Evolutionary conservation across 169 alveolate species (phyloP).

Genomic region (Plasmodium relictum): DNA sequence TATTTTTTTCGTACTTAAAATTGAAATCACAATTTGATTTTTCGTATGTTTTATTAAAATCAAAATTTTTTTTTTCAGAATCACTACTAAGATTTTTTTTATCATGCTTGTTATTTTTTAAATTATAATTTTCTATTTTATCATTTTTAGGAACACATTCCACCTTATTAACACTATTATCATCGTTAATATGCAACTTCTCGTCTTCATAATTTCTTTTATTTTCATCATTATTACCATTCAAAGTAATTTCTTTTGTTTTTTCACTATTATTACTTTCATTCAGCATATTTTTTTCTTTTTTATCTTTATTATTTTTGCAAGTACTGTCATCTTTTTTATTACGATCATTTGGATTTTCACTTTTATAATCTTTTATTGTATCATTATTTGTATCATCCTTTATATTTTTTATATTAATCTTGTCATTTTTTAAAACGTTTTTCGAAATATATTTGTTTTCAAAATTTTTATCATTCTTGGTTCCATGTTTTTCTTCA

Average conservation of each 20-base stretch:
- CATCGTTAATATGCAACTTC: too few relatives aligned
- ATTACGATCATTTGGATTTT: background rate
- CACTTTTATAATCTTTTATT: background rate
- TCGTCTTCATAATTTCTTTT: background rate
- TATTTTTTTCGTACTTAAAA: slow-evolving; percentile 2
- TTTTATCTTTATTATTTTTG: background rate
- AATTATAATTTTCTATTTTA: background rate
- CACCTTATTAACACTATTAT: too few relatives aligned
- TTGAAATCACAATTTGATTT: background rate
- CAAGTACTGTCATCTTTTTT: background rate
- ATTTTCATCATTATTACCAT: background rate
- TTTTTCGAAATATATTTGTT: too few relatives aligned
- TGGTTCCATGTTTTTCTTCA: too few relatives aligned
- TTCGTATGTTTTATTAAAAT: background rate
- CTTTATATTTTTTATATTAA: background rate
- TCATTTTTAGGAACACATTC: too few relatives aligned
- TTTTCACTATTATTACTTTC: background rate
- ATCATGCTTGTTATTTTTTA: background rate
- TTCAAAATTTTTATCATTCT: too few relatives aligned
- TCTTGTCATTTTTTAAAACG: background rate
- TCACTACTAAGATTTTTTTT: too few relatives aligned
- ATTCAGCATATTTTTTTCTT: background rate
- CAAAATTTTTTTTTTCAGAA: background rate
- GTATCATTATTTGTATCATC: background rate
- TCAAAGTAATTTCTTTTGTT: background rate